Base-by-base conservation (phyloP, 805 yeast genomes). In the Saturnispora saitoi region DNA sequence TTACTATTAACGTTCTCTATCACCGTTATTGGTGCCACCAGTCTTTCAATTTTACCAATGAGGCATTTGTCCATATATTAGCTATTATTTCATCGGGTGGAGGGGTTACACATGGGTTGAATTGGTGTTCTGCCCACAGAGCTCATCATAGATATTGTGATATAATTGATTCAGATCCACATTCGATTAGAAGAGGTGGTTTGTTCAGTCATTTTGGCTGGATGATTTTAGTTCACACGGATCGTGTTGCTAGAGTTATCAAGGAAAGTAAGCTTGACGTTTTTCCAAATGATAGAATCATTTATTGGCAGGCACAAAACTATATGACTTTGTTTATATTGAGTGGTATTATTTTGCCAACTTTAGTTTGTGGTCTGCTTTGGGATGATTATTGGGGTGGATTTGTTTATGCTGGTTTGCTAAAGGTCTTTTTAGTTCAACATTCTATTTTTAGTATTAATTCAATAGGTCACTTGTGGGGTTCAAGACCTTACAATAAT, bases 111-210 rank as follows among this genome's bases (percentile, higher is more conserved):
- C 75, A 86, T 3, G 78, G 81, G 11, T 73, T 81, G 58, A 76
- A 83, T 76, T 88, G 95, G 95, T 82, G 86, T 20, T 72, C 82
- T 14, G 73, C 86, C 42, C 98, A 90, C 69, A 71, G 95, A 51
- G 89, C 93, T 4, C 97, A 90, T 68, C 97, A 90, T 66, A 78
- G 91, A 50, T 86, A 76, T 64, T 82, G 93, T 39, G 96, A 90
- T 61, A 39, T 58, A 10, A 83, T 95, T 0, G 95, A 86, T 51
- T 75, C 76, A 58, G 98, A 90, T 64, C 97, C 98, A 1, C 88
- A 86, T 66, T 81, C 81, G 59, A 82, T 85, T 34, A 77, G 90
- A 60, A 75, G 85, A 51, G 96, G 97, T 0, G 74, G 88, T 57
- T 66, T 76, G 58, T 89, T 80, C 76, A 80, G 91, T 31, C 96